phyloP scores from a whole-genome alignment of 1,284 basidiomycete genomes.

The Pascua sp. region DNA sequence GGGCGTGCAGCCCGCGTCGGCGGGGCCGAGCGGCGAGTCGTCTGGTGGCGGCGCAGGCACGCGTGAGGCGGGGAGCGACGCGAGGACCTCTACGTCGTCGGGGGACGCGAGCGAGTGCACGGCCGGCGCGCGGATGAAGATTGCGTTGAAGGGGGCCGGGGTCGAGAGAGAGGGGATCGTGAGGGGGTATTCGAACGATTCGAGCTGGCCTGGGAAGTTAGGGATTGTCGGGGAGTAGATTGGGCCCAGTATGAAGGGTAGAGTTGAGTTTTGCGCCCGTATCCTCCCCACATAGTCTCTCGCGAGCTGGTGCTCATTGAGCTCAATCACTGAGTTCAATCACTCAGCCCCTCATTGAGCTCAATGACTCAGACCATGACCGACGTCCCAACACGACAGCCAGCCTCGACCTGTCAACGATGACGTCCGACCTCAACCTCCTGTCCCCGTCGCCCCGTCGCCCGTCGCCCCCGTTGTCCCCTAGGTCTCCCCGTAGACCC shows the following conservation, averaged over 20 bases:
- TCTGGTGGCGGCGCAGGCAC: slow-evolving; percentile 53
- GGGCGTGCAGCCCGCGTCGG: slow-evolving; percentile 54
- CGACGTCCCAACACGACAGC: too few species aligned
- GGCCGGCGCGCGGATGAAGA: slow-evolving; percentile 90
- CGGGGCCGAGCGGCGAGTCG: slow-evolving; percentile 38
- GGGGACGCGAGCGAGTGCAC: slow-evolving; percentile 25
- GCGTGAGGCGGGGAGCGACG: slow-evolving; percentile 62
- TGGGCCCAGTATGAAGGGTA: neutral
- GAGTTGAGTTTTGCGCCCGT: too few species aligned
- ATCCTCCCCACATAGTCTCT: too few species aligned
- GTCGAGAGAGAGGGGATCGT: slow-evolving; percentile 63
- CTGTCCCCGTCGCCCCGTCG: too few species aligned
- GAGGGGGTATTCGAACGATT: slow-evolving; percentile 82
- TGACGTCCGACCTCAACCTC: too few species aligned
- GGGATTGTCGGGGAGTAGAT: too few species aligned
- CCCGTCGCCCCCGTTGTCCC: too few species aligned
- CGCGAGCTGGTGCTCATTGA: neutral
- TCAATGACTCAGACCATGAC: too few species aligned
- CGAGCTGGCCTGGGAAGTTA: slow-evolving; percentile 56
- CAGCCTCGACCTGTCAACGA: too few species aligned
- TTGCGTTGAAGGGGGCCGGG: slow-evolving; percentile 70
- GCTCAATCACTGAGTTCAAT: too few species aligned
- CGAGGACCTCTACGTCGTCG: slow-evolving; percentile 51
- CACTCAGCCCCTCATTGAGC: too few species aligned
- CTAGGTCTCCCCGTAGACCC: too few species aligned